These are phyloP conservation scores for Penicillium oxalicum DNA, from an alignment of 2,329 filamentous ascomycete species.

Conservation along the genomic window DNA sequence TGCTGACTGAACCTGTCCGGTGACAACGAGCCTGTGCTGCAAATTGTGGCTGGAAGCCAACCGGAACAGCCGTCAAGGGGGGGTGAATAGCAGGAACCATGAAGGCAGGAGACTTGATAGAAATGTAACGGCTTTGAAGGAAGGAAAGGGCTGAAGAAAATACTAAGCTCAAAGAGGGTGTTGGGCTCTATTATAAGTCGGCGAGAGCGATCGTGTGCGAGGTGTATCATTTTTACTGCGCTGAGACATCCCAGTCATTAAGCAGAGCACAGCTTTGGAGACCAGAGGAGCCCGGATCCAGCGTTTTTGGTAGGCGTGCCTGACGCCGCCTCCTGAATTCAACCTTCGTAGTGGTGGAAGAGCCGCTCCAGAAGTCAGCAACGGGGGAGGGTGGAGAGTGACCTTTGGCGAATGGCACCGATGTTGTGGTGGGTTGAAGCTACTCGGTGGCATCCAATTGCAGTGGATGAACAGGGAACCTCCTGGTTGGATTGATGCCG, in stretches of 20 bases:
- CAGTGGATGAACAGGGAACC: constrained; percentile 3
- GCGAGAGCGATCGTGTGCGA: background rate
- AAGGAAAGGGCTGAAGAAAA: background rate
- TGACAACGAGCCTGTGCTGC: constrained; percentile 24
- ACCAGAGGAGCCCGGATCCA: constrained; percentile 7
- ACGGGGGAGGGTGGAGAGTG: constrained; percentile 11
- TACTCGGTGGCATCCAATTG: constrained; percentile 9
- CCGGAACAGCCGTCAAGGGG: constrained; percentile 26
- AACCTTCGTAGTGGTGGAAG: constrained; percentile 16
- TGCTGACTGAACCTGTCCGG: constrained; percentile 25
- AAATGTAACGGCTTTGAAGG: constrained; percentile 1
- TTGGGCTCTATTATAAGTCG: background rate
- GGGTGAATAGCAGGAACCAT: constrained; percentile 30
- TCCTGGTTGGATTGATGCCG: constrained; percentile 3
- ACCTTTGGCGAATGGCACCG: constrained; percentile 8
- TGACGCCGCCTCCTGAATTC: constrained; percentile 17
- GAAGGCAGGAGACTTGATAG: constrained; percentile 11
- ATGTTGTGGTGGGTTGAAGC: constrained; percentile 4
- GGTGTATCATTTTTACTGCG: constrained; percentile 2
- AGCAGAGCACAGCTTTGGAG: constrained; percentile 9
- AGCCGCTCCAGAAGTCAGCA: constrained; percentile 21
- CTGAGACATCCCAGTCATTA: constrained; percentile 11
- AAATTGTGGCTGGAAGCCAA: constrained; percentile 27
- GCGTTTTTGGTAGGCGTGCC: constrained; percentile 14
- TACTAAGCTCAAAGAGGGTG: background rate